These are phyloP conservation scores for Rhododendron vialii DNA, from an alignment of 148 eudicot species.

Conservation along the genomic window DNA sequence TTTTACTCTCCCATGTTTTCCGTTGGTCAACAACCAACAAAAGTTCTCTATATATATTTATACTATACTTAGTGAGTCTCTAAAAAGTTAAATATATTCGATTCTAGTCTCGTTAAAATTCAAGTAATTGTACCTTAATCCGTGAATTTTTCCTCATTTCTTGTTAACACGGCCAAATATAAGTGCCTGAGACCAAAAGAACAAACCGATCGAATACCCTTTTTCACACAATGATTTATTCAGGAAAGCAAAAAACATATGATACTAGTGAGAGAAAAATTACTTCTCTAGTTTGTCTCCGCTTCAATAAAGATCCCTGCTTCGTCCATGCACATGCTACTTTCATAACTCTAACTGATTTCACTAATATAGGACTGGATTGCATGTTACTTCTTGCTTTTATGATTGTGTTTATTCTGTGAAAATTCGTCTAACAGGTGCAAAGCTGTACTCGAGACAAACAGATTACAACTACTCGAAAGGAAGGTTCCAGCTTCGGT, in stretches of 20 bases:
- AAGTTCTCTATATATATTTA: no score
- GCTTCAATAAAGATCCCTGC: no score
- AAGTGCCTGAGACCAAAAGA: neutral
- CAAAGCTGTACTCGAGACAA: conserved; percentile 3
- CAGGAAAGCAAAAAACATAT: neutral
- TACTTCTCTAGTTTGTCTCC: no score
- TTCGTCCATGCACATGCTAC: neutral
- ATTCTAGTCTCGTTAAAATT: no score
- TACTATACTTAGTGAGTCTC: no score
- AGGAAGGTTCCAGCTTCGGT: conserved; percentile 27
- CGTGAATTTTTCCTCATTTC: neutral
- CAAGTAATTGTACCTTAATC: neutral
- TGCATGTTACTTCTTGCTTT: neutral
- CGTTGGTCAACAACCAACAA: no score
- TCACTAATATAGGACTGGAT: neutral
- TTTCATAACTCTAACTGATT: neutral
- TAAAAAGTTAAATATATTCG: no score
- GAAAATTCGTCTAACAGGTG: neutral
- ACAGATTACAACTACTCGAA: conserved; percentile 17
- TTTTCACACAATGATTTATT: neutral
- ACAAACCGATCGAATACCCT: neutral
- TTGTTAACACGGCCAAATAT: neutral
- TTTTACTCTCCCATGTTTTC: no score
- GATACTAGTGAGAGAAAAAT: neutral
- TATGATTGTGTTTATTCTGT: neutral